These are phyloP conservation scores for Botrytis porri DNA, from an alignment of 2,329 filamentous ascomycete species.

Conservation along the genomic window DNA sequence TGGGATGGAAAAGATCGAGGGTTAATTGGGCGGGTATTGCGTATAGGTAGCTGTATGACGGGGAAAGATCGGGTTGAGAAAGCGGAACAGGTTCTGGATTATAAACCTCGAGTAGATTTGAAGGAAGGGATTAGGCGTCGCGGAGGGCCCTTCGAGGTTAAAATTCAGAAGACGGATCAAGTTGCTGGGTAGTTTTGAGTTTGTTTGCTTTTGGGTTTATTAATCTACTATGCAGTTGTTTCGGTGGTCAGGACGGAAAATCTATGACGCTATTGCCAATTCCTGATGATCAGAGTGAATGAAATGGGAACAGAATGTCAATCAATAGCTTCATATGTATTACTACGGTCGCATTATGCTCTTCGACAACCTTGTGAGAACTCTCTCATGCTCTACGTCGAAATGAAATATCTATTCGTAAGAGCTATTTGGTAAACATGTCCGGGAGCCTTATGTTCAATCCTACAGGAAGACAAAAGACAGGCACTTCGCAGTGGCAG, in stretches of 20 bases:
- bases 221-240: neutral
- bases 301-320: neutral
- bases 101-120: neutral
- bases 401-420: neutral
- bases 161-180: neutral
- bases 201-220: neutral
- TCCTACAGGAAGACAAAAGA: neutral
- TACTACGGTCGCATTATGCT: neutral
- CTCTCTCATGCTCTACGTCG: neutral
- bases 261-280: neutral
- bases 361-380: neutral
- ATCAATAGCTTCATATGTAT: neutral
- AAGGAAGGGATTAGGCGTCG: neutral
- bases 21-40: neutral
- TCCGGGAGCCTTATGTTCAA: neutral
- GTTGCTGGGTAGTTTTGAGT: too few species aligned
- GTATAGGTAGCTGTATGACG: neutral
- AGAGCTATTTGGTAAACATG: neutral
- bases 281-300: neutral
- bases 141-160: neutral
- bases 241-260: neutral
- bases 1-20: constrained; percentile 15
- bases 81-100: neutral
- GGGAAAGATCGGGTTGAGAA: neutral
- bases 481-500: neutral